Evolutionary conservation across 805 yeast genomes (phyloP).

Genomic region (Teunomyces barrocoloradensis): DNA sequence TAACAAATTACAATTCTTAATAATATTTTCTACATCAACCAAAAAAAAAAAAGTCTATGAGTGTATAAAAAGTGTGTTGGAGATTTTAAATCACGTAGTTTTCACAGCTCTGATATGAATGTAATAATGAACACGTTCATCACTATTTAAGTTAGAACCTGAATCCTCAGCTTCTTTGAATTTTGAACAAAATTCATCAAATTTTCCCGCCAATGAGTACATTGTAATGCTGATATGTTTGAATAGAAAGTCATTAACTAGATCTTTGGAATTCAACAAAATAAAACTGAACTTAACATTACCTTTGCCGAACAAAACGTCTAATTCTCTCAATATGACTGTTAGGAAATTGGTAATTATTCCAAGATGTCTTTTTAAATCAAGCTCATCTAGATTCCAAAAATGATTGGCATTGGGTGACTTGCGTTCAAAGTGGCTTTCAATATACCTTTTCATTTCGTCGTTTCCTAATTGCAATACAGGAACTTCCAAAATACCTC

Average conservation of each 20-base stretch:
- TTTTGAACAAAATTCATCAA: constrained; percentile 24
- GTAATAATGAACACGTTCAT: constrained; percentile 17
- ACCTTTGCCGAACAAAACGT: constrained; percentile 29
- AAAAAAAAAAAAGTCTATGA: too few species aligned
- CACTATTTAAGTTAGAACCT: constrained; percentile 8
- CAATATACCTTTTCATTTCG: constrained; percentile 7
- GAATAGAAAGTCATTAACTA: constrained; percentile 28
- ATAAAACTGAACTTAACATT: constrained; percentile 31
- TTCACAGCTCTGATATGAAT: constrained; percentile 22
- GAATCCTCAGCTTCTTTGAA: constrained; percentile 14
- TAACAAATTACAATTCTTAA: too few species aligned
- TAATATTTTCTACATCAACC: too few species aligned
- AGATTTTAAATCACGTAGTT: neutral
- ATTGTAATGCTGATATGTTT: constrained; percentile 26
- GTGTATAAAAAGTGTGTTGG: neutral
- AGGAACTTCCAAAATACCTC: constrained; percentile 36
- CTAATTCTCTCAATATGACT: constrained; percentile 20
- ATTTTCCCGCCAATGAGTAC: constrained; percentile 33
- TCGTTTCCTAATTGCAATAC: constrained; percentile 14
- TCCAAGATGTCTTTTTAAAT: constrained; percentile 12
- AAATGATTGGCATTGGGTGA: neutral
- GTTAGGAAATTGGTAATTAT: constrained; percentile 26
- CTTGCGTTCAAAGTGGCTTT: constrained; percentile 1
- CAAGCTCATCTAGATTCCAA: constrained; percentile 10
- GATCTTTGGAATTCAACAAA: constrained; percentile 27